phyloP scores from a whole-genome alignment of 164 flowering plant species.

The Aristolochia contorta region DNA sequence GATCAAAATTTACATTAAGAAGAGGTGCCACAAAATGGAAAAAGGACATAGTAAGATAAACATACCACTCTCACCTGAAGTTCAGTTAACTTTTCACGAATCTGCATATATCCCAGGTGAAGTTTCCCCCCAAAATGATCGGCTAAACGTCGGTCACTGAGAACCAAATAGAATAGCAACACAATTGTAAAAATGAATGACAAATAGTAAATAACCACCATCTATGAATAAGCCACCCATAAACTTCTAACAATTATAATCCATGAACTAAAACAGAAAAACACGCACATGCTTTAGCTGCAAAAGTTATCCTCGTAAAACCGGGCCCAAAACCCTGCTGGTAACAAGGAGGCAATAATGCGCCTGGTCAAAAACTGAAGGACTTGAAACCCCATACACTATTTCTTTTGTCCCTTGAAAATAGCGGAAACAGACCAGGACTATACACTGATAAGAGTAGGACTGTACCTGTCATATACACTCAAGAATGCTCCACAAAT shows the following conservation, averaged over 20 bases:
- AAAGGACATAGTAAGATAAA: too few relatives aligned
- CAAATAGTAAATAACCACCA: neutral
- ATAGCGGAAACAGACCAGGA: conserved; percentile 2
- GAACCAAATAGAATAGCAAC: conserved; percentile 16
- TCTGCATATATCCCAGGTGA: conserved; percentile 94
- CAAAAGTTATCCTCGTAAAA: conserved; percentile 98
- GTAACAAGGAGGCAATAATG: conserved; percentile 91
- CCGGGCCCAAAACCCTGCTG: conserved; percentile 99
- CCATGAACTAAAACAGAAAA: conserved; percentile 64
- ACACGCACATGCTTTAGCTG: conserved; percentile 99
- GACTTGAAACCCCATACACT: conserved; percentile 64
- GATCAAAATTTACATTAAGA: too few relatives aligned
- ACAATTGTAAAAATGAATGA: conserved; percentile 1
- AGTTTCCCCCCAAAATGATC: conserved; percentile 99
- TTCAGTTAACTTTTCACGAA: conserved; percentile 86
- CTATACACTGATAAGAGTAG: too few relatives aligned
- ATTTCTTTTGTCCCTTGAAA: conserved; percentile 26
- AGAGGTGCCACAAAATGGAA: too few relatives aligned
- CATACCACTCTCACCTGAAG: conserved; percentile 49
- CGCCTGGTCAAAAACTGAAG: conserved; percentile 79
- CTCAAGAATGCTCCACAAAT: conserved; percentile 99
- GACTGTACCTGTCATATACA: conserved; percentile 87
- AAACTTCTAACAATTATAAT: conserved; percentile 30
- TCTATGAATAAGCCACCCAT: neutral
- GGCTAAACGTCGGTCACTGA: conserved; percentile 96